phyloP scores from a whole-genome alignment of 2,329 filamentous ascomycete species.

The Aureobasidium subglaciale region DNA sequence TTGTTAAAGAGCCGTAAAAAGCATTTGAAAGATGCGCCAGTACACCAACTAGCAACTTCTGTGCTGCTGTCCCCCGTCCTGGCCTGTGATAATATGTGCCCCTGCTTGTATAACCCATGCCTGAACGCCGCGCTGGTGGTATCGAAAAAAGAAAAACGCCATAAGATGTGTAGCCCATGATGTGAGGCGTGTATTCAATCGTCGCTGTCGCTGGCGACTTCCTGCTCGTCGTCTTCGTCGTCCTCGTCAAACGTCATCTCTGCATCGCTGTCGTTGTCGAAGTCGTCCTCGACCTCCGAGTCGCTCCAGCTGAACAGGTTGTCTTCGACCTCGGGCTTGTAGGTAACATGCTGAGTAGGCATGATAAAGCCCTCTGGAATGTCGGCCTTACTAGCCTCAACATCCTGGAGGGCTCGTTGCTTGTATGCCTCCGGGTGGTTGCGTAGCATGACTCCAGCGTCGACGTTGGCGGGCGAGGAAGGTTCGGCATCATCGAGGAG shows the following conservation, averaged over 20 bases:
- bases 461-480: slow-evolving; percentile 88
- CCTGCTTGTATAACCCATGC: neutral
- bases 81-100: neutral
- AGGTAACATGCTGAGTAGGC: slow-evolving; percentile 64
- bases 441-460: slow-evolving; percentile 79
- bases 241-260: slow-evolving; percentile 47
- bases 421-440: slow-evolving; percentile 66
- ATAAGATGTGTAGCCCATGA: neutral
- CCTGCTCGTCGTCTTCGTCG: slow-evolving; percentile 55
- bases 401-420: slow-evolving; percentile 58
- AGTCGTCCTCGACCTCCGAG: slow-evolving; percentile 56
- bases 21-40: slow-evolving; percentile 2
- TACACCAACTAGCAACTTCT: neutral
- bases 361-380: slow-evolving; percentile 75
- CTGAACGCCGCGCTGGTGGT: slow-evolving; percentile 12
- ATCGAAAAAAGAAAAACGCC: slow-evolving; percentile 4
- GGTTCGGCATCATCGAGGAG: slow-evolving; percentile 92
- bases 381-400: slow-evolving; percentile 67
- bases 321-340: slow-evolving; percentile 49
- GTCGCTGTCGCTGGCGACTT: slow-evolving; percentile 50
- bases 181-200: neutral
- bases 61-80: neutral
- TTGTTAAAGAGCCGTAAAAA: neutral
- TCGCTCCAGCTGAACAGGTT: slow-evolving; percentile 65
- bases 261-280: slow-evolving; percentile 59